Base-by-base conservation (phyloP, 805 yeast species). In the Lipomyces mesembrius region DNA sequence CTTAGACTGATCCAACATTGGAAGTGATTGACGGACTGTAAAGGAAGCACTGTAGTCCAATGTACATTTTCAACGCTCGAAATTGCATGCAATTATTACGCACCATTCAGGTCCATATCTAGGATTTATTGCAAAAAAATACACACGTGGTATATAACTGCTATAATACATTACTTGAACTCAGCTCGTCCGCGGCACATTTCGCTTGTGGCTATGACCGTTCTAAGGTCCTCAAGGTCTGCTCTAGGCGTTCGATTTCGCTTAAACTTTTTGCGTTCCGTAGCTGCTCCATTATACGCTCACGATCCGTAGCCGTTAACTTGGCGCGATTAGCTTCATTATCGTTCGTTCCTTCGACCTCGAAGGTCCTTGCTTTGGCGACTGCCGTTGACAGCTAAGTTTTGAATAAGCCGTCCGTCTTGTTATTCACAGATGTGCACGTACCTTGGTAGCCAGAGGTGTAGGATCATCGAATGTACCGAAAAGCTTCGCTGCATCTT, bases 221-320 rank as follows among this genome's bases (percentile, higher is more conserved):
- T 29, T 58, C 64, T 25, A 58, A 20, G 14, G 59, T 37, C 11
- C 68, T 49, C 52, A 64, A 20, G 1, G 53, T 59, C 52, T 77
- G 79, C 75, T 91, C 96, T 29, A 92, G 84, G 60, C 85, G 79
- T 65, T 88, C 90, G 6, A 92, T 90, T 69, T 93, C 97, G 5
- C 84, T 90, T 65, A 93, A 75, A 61, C 87, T 86, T 3, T 86
- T 82, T 0, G 97, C 96, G 39, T 78, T 79, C 61, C 82, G 81
- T 64, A 93, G 79, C 69, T 85, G 83, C 54, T 80, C 74, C 68
- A 87, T 81, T 59, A 93, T 77, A 57, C 78, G 77, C 14, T 77
- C 76, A 64, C 81, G 83, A 51, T 88, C 92, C 46, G 83, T 85
- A 0, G 81, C 83, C 1, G 87, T 80, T 72, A 91, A 79, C 66